Evolutionary conservation across 805 yeast genomes (phyloP).

Genomic region (Saccharomycopsis guyanensis): DNA sequence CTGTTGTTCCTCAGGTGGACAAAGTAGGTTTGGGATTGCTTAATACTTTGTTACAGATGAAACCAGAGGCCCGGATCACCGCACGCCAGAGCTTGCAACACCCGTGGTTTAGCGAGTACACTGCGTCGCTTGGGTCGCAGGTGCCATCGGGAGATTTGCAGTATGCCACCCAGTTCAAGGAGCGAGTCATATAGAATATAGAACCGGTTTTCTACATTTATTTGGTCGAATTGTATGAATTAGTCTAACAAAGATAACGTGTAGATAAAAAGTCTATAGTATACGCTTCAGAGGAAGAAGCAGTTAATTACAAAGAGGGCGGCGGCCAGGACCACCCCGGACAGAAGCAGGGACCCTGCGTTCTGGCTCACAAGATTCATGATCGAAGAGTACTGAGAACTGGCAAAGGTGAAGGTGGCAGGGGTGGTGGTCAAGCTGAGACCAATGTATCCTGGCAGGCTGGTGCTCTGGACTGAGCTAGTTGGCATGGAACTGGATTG

Average conservation of each 20-base stretch:
- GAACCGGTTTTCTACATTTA: neutral
- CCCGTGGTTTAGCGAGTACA: constrained; percentile 70
- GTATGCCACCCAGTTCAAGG: neutral
- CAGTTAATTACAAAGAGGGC: no score
- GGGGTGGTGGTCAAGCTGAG: neutral
- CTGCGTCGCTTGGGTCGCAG: constrained; percentile 21
- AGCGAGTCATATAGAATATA: neutral
- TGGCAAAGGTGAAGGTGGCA: neutral
- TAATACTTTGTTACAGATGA: constrained; percentile 50
- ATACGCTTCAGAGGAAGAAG: no score
- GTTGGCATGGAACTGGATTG: no score
- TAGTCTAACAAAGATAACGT: no score
- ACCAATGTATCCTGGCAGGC: neutral
- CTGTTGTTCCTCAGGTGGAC: constrained; percentile 62
- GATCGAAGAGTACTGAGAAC: neutral
- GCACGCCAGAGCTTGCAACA: constrained; percentile 47
- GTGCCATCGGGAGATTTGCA: neutral
- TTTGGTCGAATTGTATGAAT: no score
- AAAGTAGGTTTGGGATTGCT: constrained; percentile 61
- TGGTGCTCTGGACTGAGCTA: no score
- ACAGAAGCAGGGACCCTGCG: neutral
- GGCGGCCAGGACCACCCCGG: no score
- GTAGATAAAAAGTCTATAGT: no score
- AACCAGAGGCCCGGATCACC: constrained; percentile 45
- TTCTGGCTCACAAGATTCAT: neutral